Base-by-base conservation (phyloP, 352 stramenopile species). In the Pythium volutum region DNA sequence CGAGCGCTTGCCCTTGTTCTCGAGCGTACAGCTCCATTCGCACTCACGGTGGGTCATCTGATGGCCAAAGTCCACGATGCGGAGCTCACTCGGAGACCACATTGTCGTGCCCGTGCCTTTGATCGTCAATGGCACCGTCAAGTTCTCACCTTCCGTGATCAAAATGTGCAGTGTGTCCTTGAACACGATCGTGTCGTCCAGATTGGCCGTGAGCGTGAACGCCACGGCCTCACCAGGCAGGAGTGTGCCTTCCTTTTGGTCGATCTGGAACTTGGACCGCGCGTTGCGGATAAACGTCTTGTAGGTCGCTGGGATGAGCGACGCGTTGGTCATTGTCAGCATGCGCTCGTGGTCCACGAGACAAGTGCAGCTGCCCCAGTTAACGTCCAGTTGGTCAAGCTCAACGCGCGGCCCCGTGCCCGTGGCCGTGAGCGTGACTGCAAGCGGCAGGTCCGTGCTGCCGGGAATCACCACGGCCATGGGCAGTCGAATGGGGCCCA, bases 111-210 rank as follows among this genome's bases (percentile, higher is more conserved):
- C 95, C 22, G 81, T 92, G n/a, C 95, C 95, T 72, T 81, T 89
- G 46, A 97, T 97, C 9, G 75, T 66, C 10, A 98, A 75, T 0
- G 90, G 87, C 6, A 98, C 73, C 2, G 94, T 69, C 8, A 98
- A 41, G 33, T 89, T 97, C 3, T 97, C 91, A 12, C 95, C 95
- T 49, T 98, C 89, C 0, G 77, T 74, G 22, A 98, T 81, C 49
- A 98, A 72, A 49, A 98, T 88, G 63, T 98, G 88, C 2, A 98
- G 75, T 58, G 98, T 88, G 60, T 98, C 95, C 55, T 93, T 94
- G 67, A 97, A 93, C 14, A 89, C 45, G 7, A 91, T 76, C 18
- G 91, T 97, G 60, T 98, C 95, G 70, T 98, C 95, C n/a, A 98
- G 59, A 43, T 96, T 96, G 0, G 94, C 95, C 12, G 88, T 87